Conservation (phyloP, 176 grass and related monocot genomes). For the Coix lacrymajobi region DNA sequence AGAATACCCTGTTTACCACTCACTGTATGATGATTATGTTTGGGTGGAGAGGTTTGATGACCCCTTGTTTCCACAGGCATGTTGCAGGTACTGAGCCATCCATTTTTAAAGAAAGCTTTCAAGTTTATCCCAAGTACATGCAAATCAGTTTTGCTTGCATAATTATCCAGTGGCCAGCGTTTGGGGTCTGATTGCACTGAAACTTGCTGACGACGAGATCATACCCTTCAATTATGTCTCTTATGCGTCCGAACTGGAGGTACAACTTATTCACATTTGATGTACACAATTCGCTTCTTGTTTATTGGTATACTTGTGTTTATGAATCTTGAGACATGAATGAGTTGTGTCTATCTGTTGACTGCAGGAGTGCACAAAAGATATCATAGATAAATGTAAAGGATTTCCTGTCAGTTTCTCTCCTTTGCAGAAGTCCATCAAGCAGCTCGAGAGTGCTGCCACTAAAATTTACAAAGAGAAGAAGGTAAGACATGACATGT, state of each 20-base stretch:
- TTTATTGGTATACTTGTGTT: not conserved
- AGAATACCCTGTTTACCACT: constrained; percentile 83
- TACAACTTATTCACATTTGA: constrained; percentile 13
- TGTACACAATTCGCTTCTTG: not conserved
- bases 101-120: not conserved
- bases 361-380: constrained; percentile 43
- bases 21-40: constrained; percentile 74
- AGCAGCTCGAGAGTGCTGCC: constrained; percentile 54
- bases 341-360: not conserved
- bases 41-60: constrained; percentile 93
- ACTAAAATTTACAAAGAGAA: constrained; percentile 46
- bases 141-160: not conserved
- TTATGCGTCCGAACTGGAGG: constrained; percentile 53
- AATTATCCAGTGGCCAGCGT: constrained; percentile 59
- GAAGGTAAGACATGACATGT: constrained; percentile 32
- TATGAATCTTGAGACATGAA: constrained; percentile 16
- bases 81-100: constrained; percentile 59
- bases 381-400: constrained; percentile 32
- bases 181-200: constrained; percentile 88
- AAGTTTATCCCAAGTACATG: not conserved
- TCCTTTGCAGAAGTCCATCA: constrained; percentile 67
- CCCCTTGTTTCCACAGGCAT: constrained; percentile 82
- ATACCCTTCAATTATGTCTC: constrained; percentile 77
- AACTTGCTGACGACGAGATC: constrained; percentile 82
- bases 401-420: constrained; percentile 56